Evolutionary conservation across 768 basidiomycete species (phyloP), one percentile per base, ranked within the genome.

Genomic region (Rhodotorula paludigena): DNA sequence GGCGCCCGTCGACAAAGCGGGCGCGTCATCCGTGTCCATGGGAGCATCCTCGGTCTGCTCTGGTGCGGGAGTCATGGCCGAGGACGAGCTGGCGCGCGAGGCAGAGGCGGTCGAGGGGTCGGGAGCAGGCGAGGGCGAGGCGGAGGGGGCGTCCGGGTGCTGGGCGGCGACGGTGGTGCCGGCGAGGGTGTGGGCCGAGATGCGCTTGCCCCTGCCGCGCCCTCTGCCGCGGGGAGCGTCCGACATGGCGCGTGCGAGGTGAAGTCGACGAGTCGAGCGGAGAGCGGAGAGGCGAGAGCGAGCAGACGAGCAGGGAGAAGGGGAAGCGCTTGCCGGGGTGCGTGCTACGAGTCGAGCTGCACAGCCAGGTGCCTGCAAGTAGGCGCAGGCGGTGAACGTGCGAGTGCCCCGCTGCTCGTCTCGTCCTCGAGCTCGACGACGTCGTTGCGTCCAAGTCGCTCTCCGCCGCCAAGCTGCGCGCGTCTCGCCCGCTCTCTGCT

Each of bases 181-280:
- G 10, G 35, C 1, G 48, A 64, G 45, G 45, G 63, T 61, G 14
- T 30, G 30, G 14, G 58, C 56, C 28, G 41, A 48, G 20, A 51
- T 54, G 28, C 69, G 38, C 14, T 45, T 39, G 6, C 69, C 69
- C 2, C 69, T 52, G 3, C 69, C 69, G 9, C 69, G 57, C 6
- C 69, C 69, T 8, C 69, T 18, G 2, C 65, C 69, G 1, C 47
- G 51, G 6, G 69, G 64, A 45, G 63, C 56, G 44, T 65, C 60
- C 1, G 63, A 62, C 64, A 66, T 63, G 38, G 38, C 14, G 16
- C n/a, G n/a, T 21, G 42, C 23, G 23, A 60, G 33, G 58, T 18
- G 51, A 28, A n/a, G 30, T 21, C 20, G 18, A 33, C 5, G 52
- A 36, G 35, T 0, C 23, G 11, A 25, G 14, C 12, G 9, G 51